Evolutionary conservation across 371 early-diverging fungal genomes (phyloP), one percentile per base, ranked within the genome.

Genomic region (Syncephalastrum monosporum): DNA sequence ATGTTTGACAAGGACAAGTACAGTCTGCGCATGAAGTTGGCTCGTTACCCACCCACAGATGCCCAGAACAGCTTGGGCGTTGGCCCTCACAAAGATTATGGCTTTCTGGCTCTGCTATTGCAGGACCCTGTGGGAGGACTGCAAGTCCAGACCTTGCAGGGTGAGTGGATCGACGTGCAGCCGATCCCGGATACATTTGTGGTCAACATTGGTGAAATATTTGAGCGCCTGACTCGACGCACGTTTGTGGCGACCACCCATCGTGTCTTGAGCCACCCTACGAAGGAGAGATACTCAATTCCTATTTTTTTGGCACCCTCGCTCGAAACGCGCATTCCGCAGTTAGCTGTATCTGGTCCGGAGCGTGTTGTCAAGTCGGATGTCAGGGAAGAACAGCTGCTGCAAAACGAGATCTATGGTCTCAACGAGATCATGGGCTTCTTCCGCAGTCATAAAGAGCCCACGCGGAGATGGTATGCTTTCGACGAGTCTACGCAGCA

Each of bases 161-260:
- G 86, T 1, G 48, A 68, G 42, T 87, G 88, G 87, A 67, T 86
- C 24, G 81, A 86, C 19, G 85, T 83, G 0, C 59, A 65, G 0
- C 82, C 87, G 0, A 61, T 85, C 1, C 80, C 81, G 0, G 61
- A 75, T n/a, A 83, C 86, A 3, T 84, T 87, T 59, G 76, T 87
- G 7, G 81, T 87, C 21, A 87, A 87, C 29, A 78, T 87, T 64
- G 88, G 87, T 10, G 81, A 82, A 12, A 72, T 77, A 2, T 73
- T 87, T n/a, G 87, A 87, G 55, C 67, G 77, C 6, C 53, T 86
- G 50, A 84, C 86, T 4, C 73, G 71, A 10, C 71, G 75, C 16
- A 59, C 67, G 0, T 82, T 79, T 27, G 61, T 80, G 2, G 84
- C 86, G 0, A 88, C 84, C 0, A 82, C 85, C 0, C 87, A 87